phyloP scores from a whole-genome alignment of 805 yeast species.

The Grigorovia humatica region DNA sequence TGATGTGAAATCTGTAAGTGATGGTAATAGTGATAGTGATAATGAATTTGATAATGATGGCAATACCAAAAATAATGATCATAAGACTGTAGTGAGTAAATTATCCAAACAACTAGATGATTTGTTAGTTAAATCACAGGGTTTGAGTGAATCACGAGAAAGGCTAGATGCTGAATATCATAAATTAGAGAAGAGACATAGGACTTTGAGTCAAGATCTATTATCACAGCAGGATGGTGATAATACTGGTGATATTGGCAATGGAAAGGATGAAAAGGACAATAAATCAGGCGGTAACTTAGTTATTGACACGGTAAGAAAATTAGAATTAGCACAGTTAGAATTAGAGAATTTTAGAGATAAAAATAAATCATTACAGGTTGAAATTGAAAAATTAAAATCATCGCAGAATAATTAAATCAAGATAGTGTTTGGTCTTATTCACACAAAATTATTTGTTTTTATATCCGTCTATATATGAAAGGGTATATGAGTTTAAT shows the following conservation, averaged over 20 bases:
- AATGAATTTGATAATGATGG: neutral
- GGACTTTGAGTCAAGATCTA: conserved; percentile 15
- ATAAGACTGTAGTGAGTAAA: conserved; percentile 27
- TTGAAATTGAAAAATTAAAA: conserved; percentile 61
- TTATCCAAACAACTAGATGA: conserved; percentile 51
- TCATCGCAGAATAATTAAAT: neutral
- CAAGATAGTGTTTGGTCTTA: neutral
- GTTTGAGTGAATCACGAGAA: conserved; percentile 27
- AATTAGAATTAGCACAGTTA: conserved; percentile 60
- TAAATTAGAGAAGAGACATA: conserved; percentile 22
- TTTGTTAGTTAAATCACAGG: conserved; percentile 38
- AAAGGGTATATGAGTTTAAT: too few species aligned
- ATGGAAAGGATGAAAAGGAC: conserved; percentile 34
- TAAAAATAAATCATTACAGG: conserved; percentile 42
- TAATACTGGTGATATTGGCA: neutral
- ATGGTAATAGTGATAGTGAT: neutral
- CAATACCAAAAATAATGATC: conserved; percentile 1
- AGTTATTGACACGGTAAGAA: conserved; percentile 61
- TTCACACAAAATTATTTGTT: too few species aligned
- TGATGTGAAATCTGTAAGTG: neutral
- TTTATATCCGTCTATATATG: neutral
- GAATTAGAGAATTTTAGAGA: conserved; percentile 57
- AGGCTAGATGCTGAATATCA: conserved; percentile 26
- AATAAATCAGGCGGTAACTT: neutral
- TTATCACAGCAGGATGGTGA: conserved; percentile 34